These are phyloP conservation scores for Prunus yedoensis DNA, from an alignment of 331 rosid species.

Conservation along the genomic window DNA sequence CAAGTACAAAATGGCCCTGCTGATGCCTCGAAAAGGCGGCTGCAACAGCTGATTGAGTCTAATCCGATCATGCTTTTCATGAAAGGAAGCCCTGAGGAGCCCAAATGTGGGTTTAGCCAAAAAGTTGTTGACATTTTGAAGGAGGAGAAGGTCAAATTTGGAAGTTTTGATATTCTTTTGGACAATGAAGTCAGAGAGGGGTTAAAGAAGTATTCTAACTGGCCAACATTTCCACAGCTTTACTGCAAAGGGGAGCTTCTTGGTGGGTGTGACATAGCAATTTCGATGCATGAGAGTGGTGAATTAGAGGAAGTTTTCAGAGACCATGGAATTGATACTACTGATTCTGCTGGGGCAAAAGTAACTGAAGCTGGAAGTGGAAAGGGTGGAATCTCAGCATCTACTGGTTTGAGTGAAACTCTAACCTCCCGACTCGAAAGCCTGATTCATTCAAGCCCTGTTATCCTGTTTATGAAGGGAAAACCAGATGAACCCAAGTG, in stretches of 20 bases:
- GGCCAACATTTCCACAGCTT: conserved; percentile 97
- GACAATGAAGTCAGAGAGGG: conserved; percentile 79
- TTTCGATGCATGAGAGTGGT: conserved; percentile 93
- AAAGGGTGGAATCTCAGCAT: conserved; percentile 58
- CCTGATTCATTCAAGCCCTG: conserved; percentile 66
- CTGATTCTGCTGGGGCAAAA: conserved; percentile 31
- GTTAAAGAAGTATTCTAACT: conserved; percentile 76
- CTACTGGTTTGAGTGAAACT: conserved; percentile 61
- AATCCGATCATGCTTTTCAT: conserved; percentile 72
- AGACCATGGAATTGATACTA: conserved; percentile 61
- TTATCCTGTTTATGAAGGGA: conserved; percentile 90
- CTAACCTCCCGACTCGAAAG: conserved; percentile 57
- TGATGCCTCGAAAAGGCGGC: conserved; percentile 42
- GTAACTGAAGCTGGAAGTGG: conserved; percentile 43
- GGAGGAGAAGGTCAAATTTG: conserved; percentile 72
- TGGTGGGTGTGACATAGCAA: conserved; percentile 86
- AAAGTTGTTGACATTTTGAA: conserved; percentile 74
- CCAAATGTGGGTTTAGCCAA: conserved; percentile 81
- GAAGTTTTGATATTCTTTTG: conserved; percentile 76
- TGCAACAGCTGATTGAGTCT: conserved; percentile 62
- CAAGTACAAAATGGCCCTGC: conserved; percentile 44
- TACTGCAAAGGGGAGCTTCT: conserved; percentile 93
- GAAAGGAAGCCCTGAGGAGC: conserved; percentile 92
- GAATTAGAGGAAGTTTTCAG: conserved; percentile 73
- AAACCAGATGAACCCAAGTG: conserved; percentile 86